phyloP scores from a whole-genome alignment of 352 stramenopile genomes.

The Pythium apleroticum region DNA sequence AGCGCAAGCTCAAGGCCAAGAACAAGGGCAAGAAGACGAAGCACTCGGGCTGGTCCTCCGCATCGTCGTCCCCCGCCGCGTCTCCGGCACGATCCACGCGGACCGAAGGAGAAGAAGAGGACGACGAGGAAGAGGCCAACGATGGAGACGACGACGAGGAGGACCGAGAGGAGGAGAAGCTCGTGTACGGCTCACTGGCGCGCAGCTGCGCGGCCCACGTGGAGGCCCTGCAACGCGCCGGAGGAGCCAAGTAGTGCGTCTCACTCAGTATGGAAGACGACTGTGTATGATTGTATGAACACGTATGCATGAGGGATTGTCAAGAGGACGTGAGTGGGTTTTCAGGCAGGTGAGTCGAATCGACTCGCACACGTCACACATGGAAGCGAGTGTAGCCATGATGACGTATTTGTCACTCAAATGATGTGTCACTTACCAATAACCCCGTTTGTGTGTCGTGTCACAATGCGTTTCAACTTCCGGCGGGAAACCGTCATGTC shows the following conservation, averaged over 20 bases:
- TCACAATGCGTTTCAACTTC: slow-evolving; percentile 1
- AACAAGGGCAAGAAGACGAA: slow-evolving; percentile 15
- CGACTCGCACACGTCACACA: background rate
- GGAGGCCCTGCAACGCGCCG: slow-evolving; percentile 43
- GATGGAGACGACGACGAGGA: slow-evolving; percentile 37
- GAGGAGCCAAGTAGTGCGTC: background rate
- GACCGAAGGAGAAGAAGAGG: slow-evolving; percentile 24
- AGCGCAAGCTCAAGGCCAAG: slow-evolving; percentile 35
- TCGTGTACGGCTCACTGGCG: slow-evolving; percentile 58
- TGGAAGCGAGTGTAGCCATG: background rate
- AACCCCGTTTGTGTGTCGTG: background rate
- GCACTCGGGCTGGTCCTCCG: background rate
- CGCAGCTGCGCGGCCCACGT: slow-evolving; percentile 65
- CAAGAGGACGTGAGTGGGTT: background rate
- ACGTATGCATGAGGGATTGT: background rate
- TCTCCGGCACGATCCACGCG: slow-evolving; percentile 3
- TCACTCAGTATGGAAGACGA: background rate
- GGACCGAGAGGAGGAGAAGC: slow-evolving; percentile 53
- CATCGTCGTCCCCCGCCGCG: background rate
- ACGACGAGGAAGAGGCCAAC: slow-evolving; percentile 53
- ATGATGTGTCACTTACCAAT: background rate
- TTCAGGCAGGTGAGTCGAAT: no score
- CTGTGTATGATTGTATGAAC: background rate
- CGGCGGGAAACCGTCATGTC: background rate
- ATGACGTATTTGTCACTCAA: background rate